phyloP scores from a whole-genome alignment of 2,329 filamentous ascomycete species.

The Gyromitra esculenta region DNA sequence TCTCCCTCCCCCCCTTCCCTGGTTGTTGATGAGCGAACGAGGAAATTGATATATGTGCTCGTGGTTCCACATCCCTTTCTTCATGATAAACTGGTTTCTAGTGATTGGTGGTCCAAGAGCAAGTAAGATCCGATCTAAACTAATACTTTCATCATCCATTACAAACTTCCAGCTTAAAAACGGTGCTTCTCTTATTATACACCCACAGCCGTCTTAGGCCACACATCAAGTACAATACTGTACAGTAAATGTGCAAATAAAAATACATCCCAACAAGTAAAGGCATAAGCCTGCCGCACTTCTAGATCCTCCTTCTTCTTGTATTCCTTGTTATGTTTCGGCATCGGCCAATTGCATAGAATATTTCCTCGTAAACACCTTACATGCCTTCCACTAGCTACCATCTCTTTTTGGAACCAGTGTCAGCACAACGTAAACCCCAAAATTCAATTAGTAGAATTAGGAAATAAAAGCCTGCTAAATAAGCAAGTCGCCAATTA shows the following conservation, averaged over 20 bases:
- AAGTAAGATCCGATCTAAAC: neutral
- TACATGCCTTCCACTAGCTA: neutral
- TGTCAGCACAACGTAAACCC: conserved; percentile 7
- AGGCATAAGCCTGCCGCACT: neutral
- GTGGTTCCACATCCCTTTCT: neutral
- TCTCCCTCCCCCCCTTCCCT: neutral
- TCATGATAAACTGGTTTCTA: neutral
- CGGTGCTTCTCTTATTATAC: conserved; percentile 6
- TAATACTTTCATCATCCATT: neutral
- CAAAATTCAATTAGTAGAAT: neutral
- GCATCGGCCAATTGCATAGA: neutral
- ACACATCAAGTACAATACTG: neutral
- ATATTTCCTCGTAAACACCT: neutral
- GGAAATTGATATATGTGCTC: neutral
- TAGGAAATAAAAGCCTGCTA: conserved; percentile 9
- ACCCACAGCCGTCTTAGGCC: neutral
- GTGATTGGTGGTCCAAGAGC: neutral
- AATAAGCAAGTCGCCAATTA: conserved; percentile 26
- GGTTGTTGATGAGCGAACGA: neutral
- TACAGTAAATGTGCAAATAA: conserved; percentile 7
- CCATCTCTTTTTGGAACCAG: neutral
- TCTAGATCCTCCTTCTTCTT: neutral
- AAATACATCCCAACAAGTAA: conserved; percentile 18
- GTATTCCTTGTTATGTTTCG: neutral
- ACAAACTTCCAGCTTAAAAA: conserved; percentile 2